A percentile compares a stretch with the other conserved stretches of the same genome.
Evolutionary conservation across 148 eudicot genomes (phyloP).

Genomic region (Gaultheria prostrata): DNA sequence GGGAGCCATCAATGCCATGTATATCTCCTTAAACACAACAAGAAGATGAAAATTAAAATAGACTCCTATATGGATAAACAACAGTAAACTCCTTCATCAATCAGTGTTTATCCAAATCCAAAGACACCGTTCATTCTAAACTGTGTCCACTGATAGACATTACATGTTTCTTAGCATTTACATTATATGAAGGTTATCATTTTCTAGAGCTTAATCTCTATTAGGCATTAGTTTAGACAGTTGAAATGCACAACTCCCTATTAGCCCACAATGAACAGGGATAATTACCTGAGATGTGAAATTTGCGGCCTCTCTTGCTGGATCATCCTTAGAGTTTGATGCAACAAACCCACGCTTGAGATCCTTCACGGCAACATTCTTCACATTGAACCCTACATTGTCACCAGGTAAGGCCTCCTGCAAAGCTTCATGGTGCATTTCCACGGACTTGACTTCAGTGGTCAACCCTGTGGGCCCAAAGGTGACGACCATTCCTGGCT

Average conservation of each 20-base stretch:
- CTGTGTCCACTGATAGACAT: neutral
- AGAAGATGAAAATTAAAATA: neutral
- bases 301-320: constrained; percentile 13
- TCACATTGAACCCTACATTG: constrained; percentile 15
- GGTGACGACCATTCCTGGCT: constrained; percentile 15
- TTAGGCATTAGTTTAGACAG: neutral
- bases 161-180: neutral
- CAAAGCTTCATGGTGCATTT: constrained; percentile 16
- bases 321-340: constrained; percentile 19
- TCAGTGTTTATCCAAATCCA: neutral
- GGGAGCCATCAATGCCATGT: neutral
- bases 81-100: neutral
- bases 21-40: neutral
- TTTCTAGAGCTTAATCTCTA: neutral
- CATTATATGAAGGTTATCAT: neutral
- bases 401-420: constrained; percentile 12
- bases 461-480: constrained; percentile 17
- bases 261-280: neutral
- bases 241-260: neutral
- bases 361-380: constrained; percentile 19
- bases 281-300: constrained; percentile 16
- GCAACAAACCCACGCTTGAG: constrained; percentile 19
- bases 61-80: no score
- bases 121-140: no score
- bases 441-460: constrained; percentile 15